Conservation (phyloP, 805 yeast species). For the Kregervanrija pseudodelftensis region DNA sequence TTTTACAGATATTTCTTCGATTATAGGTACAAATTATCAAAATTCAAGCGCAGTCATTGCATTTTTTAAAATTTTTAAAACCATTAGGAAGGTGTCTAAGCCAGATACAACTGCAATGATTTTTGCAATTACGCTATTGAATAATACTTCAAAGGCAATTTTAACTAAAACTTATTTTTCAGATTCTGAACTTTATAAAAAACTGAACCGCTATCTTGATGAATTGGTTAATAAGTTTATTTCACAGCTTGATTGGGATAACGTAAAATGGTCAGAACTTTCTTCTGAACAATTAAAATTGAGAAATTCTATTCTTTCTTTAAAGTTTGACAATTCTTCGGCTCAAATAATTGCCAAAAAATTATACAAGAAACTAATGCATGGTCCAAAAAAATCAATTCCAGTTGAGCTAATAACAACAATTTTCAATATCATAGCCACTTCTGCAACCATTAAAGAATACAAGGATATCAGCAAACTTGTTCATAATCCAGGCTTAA, state of each 20-base stretch:
- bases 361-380: slow-evolving; percentile 41
- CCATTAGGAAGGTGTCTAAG: slow-evolving; percentile 19
- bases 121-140: slow-evolving; percentile 29
- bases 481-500: slow-evolving; percentile 42
- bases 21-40: slow-evolving; percentile 30
- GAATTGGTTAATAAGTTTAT: slow-evolving; percentile 16
- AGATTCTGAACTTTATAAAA: slow-evolving; percentile 10
- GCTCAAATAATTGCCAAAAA: slow-evolving; percentile 30
- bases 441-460: slow-evolving; percentile 33
- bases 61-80: slow-evolving; percentile 27
- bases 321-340: slow-evolving; percentile 26
- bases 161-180: slow-evolving; percentile 16
- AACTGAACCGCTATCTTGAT: slow-evolving; percentile 11
- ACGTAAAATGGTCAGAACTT: slow-evolving; percentile 16
- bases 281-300: slow-evolving; percentile 34
- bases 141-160: slow-evolving; percentile 24
- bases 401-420: slow-evolving; percentile 47
- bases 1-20: slow-evolving; percentile 33
- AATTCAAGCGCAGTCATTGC: slow-evolving; percentile 25
- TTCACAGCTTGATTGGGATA: slow-evolving; percentile 33
- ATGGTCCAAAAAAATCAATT: slow-evolving; percentile 44
- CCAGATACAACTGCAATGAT: slow-evolving; percentile 30
- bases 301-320: slow-evolving; percentile 35
- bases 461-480: slow-evolving; percentile 55
- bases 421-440: slow-evolving; percentile 27